These are phyloP conservation scores for Solanum dulcamara DNA, from an alignment of 257 asterid species.

Conservation along the genomic window DNA sequence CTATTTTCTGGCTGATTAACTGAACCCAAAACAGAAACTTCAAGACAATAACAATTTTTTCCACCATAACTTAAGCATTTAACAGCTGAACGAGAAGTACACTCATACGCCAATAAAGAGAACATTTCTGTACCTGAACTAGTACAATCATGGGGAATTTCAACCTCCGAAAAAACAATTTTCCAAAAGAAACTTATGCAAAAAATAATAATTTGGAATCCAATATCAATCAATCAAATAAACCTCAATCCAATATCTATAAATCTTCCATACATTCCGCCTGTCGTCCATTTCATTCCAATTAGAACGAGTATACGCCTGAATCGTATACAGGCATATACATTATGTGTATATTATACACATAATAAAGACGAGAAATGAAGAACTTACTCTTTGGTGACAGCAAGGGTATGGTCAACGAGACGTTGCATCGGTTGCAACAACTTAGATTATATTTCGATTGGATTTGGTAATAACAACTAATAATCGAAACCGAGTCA, in stretches of 20 bases:
- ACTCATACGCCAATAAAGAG: neutral
- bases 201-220: no score
- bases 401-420: slow-evolving; percentile 89
- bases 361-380: neutral
- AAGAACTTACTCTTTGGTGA: slow-evolving; percentile 66
- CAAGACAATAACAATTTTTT: neutral
- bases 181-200: neutral
- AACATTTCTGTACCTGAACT: neutral
- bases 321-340: neutral
- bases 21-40: neutral
- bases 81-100: neutral
- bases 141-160: neutral
- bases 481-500: slow-evolving; percentile 2
- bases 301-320: neutral
- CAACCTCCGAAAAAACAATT: neutral
- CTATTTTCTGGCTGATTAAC: neutral
- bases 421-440: slow-evolving; percentile 67
- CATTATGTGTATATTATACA: neutral
- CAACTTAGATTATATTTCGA: slow-evolving; percentile 10
- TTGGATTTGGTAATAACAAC: neutral
- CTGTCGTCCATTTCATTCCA: neutral
- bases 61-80: neutral
- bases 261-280: neutral
- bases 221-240: neutral
- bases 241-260: neutral